A percentile compares a stretch with the other conserved stretches of the same genome.
Evolutionary conservation across 78 protist genomes (phyloP).

Genomic region (Monocercomonoides exilis): DNA sequence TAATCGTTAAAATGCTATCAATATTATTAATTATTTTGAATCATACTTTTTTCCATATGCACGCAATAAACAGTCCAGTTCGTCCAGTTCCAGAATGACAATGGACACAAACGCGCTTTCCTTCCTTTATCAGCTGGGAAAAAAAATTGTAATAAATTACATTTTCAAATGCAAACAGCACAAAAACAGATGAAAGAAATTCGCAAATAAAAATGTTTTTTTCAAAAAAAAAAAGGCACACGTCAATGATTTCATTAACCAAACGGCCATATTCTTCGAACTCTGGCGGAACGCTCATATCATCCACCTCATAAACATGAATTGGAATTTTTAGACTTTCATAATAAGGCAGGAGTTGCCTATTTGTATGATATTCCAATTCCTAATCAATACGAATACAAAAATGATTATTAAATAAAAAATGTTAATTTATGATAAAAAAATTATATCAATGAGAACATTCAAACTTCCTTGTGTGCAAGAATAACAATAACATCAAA

Average conservation of each 20-base stretch:
- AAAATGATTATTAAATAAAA: too few relatives aligned
- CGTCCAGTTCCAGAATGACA: neutral
- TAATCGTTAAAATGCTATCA: too few relatives aligned
- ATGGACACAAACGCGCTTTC: neutral
- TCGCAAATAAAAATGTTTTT: too few relatives aligned
- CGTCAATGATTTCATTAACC: neutral
- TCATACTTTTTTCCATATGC: neutral
- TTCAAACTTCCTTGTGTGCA: neutral
- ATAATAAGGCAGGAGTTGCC: neutral
- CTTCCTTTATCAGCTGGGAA: neutral
- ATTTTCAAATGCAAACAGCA: too few relatives aligned
- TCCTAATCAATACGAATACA: too few relatives aligned
- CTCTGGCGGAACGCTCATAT: neutral
- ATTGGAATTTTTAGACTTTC: neutral
- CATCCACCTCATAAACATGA: neutral
- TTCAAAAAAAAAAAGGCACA: too few relatives aligned
- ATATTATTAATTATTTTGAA: too few relatives aligned
- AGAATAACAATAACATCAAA: neutral
- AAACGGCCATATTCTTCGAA: neutral
- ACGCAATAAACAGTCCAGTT: neutral
- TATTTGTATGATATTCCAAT: neutral
- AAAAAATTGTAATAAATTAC: too few relatives aligned
- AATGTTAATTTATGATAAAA: too few relatives aligned
- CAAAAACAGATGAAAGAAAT: too few relatives aligned
- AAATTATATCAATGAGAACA: neutral